Evolutionary conservation across 176 grass and related monocot genomes (phyloP), one percentile per base, ranked within the genome.

Genomic region (Ensete glaucum): DNA sequence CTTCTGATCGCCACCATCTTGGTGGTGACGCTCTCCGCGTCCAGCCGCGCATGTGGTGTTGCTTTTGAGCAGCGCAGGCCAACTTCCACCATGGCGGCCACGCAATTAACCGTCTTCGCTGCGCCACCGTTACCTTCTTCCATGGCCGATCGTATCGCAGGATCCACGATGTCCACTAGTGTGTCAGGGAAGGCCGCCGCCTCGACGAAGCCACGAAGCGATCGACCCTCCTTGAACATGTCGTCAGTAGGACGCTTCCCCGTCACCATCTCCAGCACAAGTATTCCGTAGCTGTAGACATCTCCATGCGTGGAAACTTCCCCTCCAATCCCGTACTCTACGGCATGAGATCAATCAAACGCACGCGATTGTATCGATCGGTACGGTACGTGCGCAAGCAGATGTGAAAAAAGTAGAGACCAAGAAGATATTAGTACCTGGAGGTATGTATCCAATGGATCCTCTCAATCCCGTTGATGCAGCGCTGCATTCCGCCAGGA

Each of bases 271-370:
- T 89, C 87, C 48, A 89, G 48, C 2, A 89, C 25, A 1, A 89
- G 62, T 68, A 89, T 83, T n/a, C 80, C 80, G 14, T 63, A 89
- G 21, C 82, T 85, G n/a, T 80, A 88, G 11, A 78, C 73, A 19
- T 84, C 85, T 58, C 85, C 85, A 43, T 77, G 58, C 1, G 49
- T 77, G 0, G 83, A 85, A 0, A 58, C 83, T 27, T 34, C 64
- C 9, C 76, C 82, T 2, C 80, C 87, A 29, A 29, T 63, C 29
- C 80, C 81, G 9, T 89, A 82, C 14, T 88, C 82, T 85, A 51
- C 73, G 3, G 20, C 2, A 17, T 53, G 26, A 7, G 20, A 55
- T n/a, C 22, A 59, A 55, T n/a, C 22, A 59, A 27, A n/a, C n/a
- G n/a, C n/a, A 22, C 53, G 22, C 34, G 3, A 0, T 34, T 21